Base-by-base conservation (phyloP, 1,284 basidiomycete species). In the Moesziomyces parantarcticus region DNA sequence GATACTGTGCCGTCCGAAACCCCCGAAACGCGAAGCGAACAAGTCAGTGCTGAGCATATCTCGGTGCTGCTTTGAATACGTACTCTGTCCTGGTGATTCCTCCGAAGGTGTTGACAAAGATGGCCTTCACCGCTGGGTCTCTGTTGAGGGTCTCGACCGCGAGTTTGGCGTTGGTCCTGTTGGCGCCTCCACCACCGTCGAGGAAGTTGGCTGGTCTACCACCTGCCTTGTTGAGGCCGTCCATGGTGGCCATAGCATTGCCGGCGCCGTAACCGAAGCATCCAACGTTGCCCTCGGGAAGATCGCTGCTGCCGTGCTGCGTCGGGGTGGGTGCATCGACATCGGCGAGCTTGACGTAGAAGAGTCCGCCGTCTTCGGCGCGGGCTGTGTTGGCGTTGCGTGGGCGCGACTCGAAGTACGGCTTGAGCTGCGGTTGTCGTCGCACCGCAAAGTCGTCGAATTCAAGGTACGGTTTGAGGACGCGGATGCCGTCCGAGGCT, bases 231-330 rank as follows among this genome's bases (percentile, higher is more conserved):
- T 61, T 66, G 4, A 78, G 53, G 3, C 77, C 77, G 49, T 79
- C 76, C 67, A 79, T 73, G 10, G 77, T 79, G 5, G 66, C 76
- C 77, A 79, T 79, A 13, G 68, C 76, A 45, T 73, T 79, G 3
- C 77, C 76, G 0, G 77, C 77, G 11, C 77, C 77, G 48, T 79
- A 79, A 3, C 77, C 77, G 34, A 79, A 79, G 43, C 66, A 74
- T 2, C 76, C 77, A 2, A 79, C 64, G 29, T 78, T 73, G 8
- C 76, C 77, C 8, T 60, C 66, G 8, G 66, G 62, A 22, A 52
- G 46, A 7, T 42, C 36, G 18, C 44, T 42, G 14, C 44, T 51
- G 7, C 23, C 22, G 9, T 18, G 20, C 9, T 52, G 49, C 5
- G 47, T 54, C 7, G 58, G 58, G 3, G 60, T 59, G 2, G 70